These are phyloP conservation scores for Dryas integrifolia DNA, from an alignment of 331 rosid genomes.

Conservation along the genomic window DNA sequence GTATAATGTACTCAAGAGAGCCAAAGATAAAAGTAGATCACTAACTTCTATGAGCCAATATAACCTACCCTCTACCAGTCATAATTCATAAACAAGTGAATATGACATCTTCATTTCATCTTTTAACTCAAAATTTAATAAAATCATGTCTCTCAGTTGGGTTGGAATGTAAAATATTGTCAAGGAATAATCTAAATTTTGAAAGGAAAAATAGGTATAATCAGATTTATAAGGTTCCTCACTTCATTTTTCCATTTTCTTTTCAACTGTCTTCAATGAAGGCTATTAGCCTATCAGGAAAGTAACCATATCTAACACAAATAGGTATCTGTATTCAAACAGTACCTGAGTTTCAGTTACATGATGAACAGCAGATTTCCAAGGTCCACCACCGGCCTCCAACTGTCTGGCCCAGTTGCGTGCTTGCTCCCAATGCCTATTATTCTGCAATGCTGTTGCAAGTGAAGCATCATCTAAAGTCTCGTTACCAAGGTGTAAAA, in stretches of 20 bases:
- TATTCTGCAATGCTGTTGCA: constrained; percentile 65
- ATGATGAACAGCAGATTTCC: constrained; percentile 79
- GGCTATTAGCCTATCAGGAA: not conserved
- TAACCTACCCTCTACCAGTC: no score
- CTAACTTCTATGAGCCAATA: not conserved
- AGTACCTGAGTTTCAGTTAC: constrained; percentile 95
- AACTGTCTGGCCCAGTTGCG: constrained; percentile 97
- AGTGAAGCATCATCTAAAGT: constrained; percentile 86
- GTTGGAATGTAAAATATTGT: not conserved
- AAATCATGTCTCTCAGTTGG: not conserved
- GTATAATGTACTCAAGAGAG: not conserved
- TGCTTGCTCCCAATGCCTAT: constrained; percentile 95
- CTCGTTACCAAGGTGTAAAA: constrained; percentile 66
- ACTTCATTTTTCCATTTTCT: not conserved
- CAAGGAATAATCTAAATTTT: not conserved
- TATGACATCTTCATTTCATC: not conserved
- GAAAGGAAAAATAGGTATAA: not conserved
- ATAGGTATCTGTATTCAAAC: constrained; percentile 25
- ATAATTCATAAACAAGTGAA: not conserved
- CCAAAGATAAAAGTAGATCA: not conserved
- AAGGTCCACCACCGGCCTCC: constrained; percentile 77
- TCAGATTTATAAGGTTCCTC: not conserved
- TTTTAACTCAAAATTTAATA: not conserved
- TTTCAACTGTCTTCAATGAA: not conserved
- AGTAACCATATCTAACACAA: constrained; percentile 23